These are phyloP conservation scores for Fomitopsis pulvina DNA, from an alignment of 768 basidiomycete genomes.

Conservation along the genomic window DNA sequence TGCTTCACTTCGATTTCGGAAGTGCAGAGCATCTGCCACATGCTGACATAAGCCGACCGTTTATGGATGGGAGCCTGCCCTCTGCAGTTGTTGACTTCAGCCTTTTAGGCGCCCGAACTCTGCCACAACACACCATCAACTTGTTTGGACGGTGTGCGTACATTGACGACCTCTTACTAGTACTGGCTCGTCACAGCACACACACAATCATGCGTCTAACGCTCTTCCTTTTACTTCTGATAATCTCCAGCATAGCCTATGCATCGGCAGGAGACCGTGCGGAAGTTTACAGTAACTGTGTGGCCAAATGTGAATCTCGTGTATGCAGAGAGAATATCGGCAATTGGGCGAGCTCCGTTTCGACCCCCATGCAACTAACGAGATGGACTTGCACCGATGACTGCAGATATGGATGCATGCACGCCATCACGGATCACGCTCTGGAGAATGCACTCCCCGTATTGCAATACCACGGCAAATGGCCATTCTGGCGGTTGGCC, in stretches of 20 bases:
- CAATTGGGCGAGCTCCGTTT: constrained; percentile 20
- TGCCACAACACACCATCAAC: too few relatives aligned
- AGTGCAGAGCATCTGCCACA: constrained; percentile 11
- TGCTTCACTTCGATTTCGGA: background rate
- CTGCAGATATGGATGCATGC: constrained; percentile 90
- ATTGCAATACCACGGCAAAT: constrained; percentile 91
- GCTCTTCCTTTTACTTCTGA: background rate
- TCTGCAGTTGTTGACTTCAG: background rate
- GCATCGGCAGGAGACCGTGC: constrained; percentile 33
- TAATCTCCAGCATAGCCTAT: background rate
- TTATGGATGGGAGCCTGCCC: background rate
- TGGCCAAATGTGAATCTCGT: constrained; percentile 27
- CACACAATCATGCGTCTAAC: background rate
- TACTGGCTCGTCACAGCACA: too few relatives aligned
- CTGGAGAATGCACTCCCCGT: constrained; percentile 34
- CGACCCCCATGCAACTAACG: constrained; percentile 57
- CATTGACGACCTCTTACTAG: too few relatives aligned
- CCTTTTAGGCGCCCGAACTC: too few relatives aligned
- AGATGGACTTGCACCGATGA: constrained; percentile 86
- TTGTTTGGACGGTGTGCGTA: too few relatives aligned
- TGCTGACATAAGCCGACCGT: constrained; percentile 8
- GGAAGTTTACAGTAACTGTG: constrained; percentile 29
- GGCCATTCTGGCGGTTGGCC: constrained; percentile 88
- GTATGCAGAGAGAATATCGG: constrained; percentile 16
- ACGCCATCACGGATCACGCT: constrained; percentile 58